A percentile compares a stretch with the other conserved stretches of the same genome.
Conservation (phyloP, 805 yeast species). For the Candida chauliodis region DNA sequence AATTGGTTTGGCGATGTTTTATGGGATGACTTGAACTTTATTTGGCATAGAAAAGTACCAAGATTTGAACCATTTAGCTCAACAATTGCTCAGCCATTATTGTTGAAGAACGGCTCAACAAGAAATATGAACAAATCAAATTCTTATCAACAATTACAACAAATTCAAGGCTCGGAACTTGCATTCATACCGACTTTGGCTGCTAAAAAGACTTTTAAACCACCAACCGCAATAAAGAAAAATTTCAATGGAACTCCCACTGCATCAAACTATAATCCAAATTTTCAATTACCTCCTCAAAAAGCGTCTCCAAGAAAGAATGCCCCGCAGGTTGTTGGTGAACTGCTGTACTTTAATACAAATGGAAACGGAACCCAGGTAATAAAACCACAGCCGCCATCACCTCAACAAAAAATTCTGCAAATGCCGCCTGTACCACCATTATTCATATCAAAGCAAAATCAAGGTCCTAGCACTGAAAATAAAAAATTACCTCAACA, state of each 20-base stretch:
- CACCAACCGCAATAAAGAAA: conserved; percentile 32
- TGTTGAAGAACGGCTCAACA: conserved; percentile 32
- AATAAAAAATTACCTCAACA: conserved; percentile 1
- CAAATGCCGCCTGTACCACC: neutral
- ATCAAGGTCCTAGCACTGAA: neutral
- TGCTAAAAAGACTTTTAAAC: conserved; percentile 26
- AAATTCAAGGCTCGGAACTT: conserved; percentile 32
- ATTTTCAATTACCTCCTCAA: neutral
- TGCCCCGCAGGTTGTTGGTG: neutral
- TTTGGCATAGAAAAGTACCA: conserved; percentile 36
- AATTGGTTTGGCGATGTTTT: conserved; percentile 37
- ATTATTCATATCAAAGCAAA: neutral
- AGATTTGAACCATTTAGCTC: conserved; percentile 26
- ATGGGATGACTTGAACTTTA: conserved; percentile 38
- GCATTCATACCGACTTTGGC: conserved; percentile 31
- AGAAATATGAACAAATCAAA: conserved; percentile 34
- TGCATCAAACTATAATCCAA: neutral
- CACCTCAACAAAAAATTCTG: neutral
- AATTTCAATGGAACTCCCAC: conserved; percentile 1
- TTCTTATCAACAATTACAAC: conserved; percentile 37
- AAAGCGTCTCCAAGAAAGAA: conserved; percentile 5
- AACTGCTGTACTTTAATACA: neutral
- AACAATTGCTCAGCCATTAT: conserved; percentile 14
- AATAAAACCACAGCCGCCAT: conserved; percentile 1
- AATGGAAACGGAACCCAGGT: conserved; percentile 2